A percentile compares a stretch with the other conserved stretches of the same genome.
phyloP scores from a whole-genome alignment of 2,329 filamentous ascomycete species.

The Apiospora hydei region DNA sequence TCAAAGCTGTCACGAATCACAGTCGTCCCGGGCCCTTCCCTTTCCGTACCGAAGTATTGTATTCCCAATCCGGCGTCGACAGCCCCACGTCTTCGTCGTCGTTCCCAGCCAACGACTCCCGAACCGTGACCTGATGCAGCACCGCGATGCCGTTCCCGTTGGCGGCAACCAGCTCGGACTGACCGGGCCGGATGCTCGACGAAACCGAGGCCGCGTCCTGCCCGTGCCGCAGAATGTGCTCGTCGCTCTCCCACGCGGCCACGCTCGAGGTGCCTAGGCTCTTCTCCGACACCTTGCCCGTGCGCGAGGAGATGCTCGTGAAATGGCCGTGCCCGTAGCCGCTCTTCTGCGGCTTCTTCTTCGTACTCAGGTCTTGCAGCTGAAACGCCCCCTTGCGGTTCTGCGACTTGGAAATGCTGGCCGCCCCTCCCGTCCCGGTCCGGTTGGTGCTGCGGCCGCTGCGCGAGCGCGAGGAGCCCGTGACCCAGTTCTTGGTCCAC shows the following conservation, averaged over 20 bases:
- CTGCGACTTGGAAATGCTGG: constrained; percentile 23
- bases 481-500: constrained; percentile 12
- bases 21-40: neutral
- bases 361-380: constrained; percentile 12
- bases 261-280: constrained; percentile 17
- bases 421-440: constrained; percentile 24
- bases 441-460: constrained; percentile 32
- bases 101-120: neutral
- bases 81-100: neutral
- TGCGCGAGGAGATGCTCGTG: neutral
- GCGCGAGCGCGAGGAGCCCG: constrained; percentile 25
- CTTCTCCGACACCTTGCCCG: neutral
- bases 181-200: neutral
- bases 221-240: constrained; percentile 27
- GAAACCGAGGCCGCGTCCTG: neutral
- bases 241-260: constrained; percentile 32
- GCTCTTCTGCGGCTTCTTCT: neutral
- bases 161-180: neutral
- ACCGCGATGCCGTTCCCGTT: neutral
- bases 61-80: neutral
- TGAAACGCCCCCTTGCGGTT: neutral
- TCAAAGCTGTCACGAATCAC: neutral
- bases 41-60: neutral
- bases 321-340: neutral
- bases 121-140: neutral